These are phyloP conservation scores for Phytophthora fragariaefolia DNA, from an alignment of 352 stramenopile genomes.

Conservation along the genomic window DNA sequence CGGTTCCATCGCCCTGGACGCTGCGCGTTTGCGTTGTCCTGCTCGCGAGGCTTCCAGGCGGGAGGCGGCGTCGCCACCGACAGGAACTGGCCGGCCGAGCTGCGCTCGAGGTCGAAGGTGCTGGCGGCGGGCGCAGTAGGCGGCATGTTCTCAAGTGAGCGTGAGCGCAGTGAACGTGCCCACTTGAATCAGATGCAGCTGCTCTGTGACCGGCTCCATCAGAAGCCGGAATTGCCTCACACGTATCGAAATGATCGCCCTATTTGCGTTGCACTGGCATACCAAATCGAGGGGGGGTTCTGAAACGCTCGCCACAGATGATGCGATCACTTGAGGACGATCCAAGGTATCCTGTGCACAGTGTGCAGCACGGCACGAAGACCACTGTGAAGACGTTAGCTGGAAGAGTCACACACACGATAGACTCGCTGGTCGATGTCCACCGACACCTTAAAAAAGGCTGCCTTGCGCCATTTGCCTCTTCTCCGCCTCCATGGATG, in stretches of 20 bases:
- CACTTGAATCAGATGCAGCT: slow-evolving; percentile 26
- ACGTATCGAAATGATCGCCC: not conserved
- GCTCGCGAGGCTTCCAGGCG: slow-evolving; percentile 27
- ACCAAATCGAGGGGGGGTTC: not conserved
- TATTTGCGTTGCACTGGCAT: not conserved
- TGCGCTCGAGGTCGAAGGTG: slow-evolving; percentile 21
- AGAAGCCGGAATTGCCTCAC: not conserved
- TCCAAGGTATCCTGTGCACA: not conserved
- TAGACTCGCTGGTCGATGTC: not conserved
- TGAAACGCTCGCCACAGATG: not conserved
- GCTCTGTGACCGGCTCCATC: slow-evolving; percentile 1
- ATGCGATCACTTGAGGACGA: not conserved
- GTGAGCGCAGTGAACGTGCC: not conserved
- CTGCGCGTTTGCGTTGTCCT: slow-evolving; percentile 19
- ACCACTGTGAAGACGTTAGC: not conserved
- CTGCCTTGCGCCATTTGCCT: not conserved
- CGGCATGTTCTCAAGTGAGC: slow-evolving; percentile 26
- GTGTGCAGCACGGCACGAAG: no score
- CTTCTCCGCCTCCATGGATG: not conserved
- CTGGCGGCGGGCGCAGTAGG: not conserved
- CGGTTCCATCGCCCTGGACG: slow-evolving; percentile 23
- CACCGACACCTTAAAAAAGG: not conserved
- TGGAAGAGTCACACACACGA: not conserved
- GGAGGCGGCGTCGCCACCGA: slow-evolving; percentile 21
- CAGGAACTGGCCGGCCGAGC: slow-evolving; percentile 19